Evolutionary conservation across 2,329 filamentous ascomycete genomes (phyloP), one percentile per base, ranked within the genome.

Genomic region (Talaromyces sp.): DNA sequence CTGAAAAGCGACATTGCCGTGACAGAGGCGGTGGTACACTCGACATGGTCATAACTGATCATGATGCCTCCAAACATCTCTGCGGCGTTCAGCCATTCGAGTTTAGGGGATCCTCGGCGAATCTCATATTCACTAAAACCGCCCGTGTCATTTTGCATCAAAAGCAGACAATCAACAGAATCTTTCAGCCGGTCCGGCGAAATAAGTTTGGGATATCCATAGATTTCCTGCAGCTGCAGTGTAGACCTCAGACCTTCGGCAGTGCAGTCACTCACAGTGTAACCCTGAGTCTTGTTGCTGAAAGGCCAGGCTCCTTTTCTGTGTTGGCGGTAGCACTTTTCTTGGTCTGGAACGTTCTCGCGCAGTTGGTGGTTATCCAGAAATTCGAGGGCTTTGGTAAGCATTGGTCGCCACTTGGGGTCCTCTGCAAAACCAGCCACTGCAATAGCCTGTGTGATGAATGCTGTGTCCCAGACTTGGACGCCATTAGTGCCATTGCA

Each of bases 401-500:
- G 82, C 90, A 97, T 96, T 0, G 89, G 87, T 44, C 84, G 85
- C 86, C 91, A 97, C 68, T 88, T 86, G 13, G 87, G 81, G 55
- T 96, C 86, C 32, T 87, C 79, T n/a, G 89, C 88, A 28, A 97
- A 83, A 0, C 90, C 92, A 7, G 91, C 88, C 55, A 91, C 90
- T 58, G 91, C 84, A 6, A 91, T 85, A 0, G 91, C 88, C 74
- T 96, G 92, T 36, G 97, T 91, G 19, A 89, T 79, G 71, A 98
- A 98, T 0, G 92, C 85, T 0, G 95, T 99, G 72, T 99, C 95
- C 95, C 95, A 99, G 65, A 88, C 90, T 75, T 99, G 95, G 1
- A 98, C 93, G n/a, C 95, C 95, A 68, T 99, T 98, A 9, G 95
- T 99, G 42, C 95, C 95, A 69, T 97, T 97, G 76, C 89, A 89